These are phyloP conservation scores for Radiomyces spectabilis DNA, from an alignment of 192 early-diverging fungal genomes.

Conservation along the genomic window DNA sequence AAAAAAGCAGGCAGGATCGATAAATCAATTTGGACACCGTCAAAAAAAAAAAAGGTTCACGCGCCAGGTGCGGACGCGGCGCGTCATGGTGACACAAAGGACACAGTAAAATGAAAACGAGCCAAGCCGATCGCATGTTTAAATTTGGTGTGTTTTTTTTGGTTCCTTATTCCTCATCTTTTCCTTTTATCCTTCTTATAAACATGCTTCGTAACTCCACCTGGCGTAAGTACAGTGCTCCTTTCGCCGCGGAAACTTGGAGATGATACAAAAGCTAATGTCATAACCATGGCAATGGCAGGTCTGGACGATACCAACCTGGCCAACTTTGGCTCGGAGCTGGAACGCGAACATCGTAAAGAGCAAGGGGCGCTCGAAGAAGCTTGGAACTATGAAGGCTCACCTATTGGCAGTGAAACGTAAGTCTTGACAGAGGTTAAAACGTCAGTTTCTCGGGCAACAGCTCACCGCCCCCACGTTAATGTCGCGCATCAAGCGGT, in stretches of 20 bases:
- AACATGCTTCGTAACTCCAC: slow-evolving; percentile 19
- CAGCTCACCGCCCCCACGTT: too few relatives aligned
- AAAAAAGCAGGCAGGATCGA: too few relatives aligned
- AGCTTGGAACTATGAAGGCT: slow-evolving; percentile 22
- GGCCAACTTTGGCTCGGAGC: slow-evolving; percentile 25
- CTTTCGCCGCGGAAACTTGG: background rate
- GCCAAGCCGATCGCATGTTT: too few relatives aligned
- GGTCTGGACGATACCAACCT: slow-evolving; percentile 21
- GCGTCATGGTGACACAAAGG: too few relatives aligned
- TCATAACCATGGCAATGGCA: background rate
- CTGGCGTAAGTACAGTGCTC: slow-evolving; percentile 10
- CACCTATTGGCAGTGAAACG: slow-evolving; percentile 16
- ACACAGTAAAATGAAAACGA: too few relatives aligned
- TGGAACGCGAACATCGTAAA: slow-evolving; percentile 20
- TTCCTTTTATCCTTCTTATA: background rate
- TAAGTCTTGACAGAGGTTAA: background rate
- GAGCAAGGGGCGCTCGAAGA: slow-evolving; percentile 24
- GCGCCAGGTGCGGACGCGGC: too few relatives aligned
- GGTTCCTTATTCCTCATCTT: background rate
- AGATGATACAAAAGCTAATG: background rate
- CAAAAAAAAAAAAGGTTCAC: too few relatives aligned
- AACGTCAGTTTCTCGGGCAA: background rate
- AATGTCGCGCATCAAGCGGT: slow-evolving; percentile 34
- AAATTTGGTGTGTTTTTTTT: too few relatives aligned
- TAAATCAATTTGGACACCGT: too few relatives aligned